A percentile compares a stretch with the other conserved stretches of the same genome.
Conservation (phyloP, 202 grass and related monocot genomes). For the Carex arenaria region DNA sequence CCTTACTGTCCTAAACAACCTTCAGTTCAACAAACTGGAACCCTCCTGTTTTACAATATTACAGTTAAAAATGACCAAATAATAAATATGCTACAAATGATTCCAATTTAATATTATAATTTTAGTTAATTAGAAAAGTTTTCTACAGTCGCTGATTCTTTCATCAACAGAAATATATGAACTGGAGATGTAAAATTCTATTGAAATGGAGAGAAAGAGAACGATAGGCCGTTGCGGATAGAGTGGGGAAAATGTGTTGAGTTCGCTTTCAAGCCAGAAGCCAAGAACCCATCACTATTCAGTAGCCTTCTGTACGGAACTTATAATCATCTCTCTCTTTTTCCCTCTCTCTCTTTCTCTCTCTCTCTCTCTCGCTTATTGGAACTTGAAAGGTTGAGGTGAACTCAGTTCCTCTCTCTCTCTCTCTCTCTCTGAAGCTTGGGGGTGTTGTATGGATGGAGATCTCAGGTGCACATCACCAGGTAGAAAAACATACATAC, state of each 20-base stretch:
- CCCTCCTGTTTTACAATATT: not conserved
- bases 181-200: not conserved
- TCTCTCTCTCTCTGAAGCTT: constrained; percentile 11
- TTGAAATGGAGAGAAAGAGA: not conserved
- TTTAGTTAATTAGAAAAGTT: too few species aligned
- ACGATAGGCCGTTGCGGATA: not conserved
- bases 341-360: not conserved
- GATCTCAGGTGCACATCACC: constrained; percentile 27
- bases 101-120: too few species aligned
- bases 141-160: too few species aligned
- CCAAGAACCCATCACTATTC: not conserved
- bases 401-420: constrained; percentile 8
- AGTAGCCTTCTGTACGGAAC: not conserved
- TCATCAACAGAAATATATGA: too few species aligned
- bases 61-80: too few species aligned
- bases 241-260: constrained; percentile 7
- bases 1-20: not conserved
- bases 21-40: not conserved
- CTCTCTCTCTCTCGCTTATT: constrained; percentile 9
- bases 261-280: constrained; percentile 9
- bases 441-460: constrained; percentile 29
- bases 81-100: too few species aligned
- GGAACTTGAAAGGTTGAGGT: not conserved
- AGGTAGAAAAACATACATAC: constrained; percentile 15
- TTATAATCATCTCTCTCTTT: constrained; percentile 2